These are phyloP conservation scores for Aspergillus bombycis DNA, from an alignment of 2,329 filamentous ascomycete genomes.

Conservation along the genomic window DNA sequence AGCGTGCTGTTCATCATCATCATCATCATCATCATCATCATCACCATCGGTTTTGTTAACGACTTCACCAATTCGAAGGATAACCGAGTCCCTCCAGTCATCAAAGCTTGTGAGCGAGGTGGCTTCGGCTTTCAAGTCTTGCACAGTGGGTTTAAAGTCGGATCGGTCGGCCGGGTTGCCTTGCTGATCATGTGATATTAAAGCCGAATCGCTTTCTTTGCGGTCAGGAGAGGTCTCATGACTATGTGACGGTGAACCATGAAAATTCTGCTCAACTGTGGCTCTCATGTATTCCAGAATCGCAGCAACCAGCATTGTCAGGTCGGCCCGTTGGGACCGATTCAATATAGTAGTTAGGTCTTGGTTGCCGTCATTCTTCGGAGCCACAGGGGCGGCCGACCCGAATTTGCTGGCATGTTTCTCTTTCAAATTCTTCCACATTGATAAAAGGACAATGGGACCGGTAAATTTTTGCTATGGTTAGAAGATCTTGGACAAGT, in stretches of 20 bases:
- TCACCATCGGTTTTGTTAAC: constrained; percentile 55
- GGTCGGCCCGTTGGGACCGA: constrained; percentile 44
- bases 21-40: constrained; percentile 37
- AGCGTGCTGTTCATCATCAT: constrained; percentile 40
- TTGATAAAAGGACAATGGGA: constrained; percentile 7
- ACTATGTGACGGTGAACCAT: constrained; percentile 23
- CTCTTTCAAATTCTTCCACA: constrained; percentile 40
- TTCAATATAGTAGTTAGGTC: constrained; percentile 48
- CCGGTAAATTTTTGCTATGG: background rate
- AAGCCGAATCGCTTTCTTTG: constrained; percentile 29
- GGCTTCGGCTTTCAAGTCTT: constrained; percentile 59
- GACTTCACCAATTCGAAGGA: constrained; percentile 72
- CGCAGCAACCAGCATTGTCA: constrained; percentile 46
- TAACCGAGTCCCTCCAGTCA: constrained; percentile 75
- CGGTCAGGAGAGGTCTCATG: constrained; percentile 3
- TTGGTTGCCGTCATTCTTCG: constrained; percentile 34
- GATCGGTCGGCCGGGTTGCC: constrained; percentile 8
- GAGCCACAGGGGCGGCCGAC: constrained; percentile 26
- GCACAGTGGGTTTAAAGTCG: constrained; percentile 14
- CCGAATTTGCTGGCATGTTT: constrained; percentile 35
- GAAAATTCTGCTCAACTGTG: constrained; percentile 41
- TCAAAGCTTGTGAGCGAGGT: constrained; percentile 73
- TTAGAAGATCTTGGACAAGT: background rate
- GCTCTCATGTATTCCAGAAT: constrained; percentile 46
- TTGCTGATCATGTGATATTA: constrained; percentile 2